phyloP scores from a whole-genome alignment of 148 eudicot species.

The Rhododendron ovatum region DNA sequence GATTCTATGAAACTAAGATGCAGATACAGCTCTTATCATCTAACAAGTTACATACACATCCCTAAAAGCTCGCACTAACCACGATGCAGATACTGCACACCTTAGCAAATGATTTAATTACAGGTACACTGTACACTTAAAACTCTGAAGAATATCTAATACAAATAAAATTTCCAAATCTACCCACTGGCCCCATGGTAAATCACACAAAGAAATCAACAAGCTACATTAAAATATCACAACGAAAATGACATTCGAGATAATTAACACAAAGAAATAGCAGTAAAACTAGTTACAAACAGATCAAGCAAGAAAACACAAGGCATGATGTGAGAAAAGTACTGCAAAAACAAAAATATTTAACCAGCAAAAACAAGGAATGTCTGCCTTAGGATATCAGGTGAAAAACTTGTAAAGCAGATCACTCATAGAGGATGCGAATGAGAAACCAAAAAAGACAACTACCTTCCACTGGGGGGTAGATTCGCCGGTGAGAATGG shows the following conservation, averaged over 20 bases:
- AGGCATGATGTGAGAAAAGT: neutral
- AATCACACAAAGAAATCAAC: neutral
- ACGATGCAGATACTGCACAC: neutral
- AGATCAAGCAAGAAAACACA: neutral
- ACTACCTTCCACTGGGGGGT: conserved; percentile 99
- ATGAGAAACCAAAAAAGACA: conserved; percentile 15
- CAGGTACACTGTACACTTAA: neutral
- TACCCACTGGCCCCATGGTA: neutral
- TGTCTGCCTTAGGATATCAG: neutral
- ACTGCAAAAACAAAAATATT: conserved; percentile 3
- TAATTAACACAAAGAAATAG: neutral
- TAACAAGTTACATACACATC: neutral
- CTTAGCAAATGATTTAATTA: neutral
- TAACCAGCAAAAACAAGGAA: neutral
- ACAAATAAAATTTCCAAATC: neutral
- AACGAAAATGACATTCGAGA: neutral
- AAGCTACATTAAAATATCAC: neutral
- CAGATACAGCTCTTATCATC: neutral
- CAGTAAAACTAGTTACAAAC: neutral
- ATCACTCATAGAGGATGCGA: conserved; percentile 7
- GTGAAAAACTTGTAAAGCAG: neutral
- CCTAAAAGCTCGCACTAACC: neutral
- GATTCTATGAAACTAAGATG: neutral
- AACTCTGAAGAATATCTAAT: neutral
- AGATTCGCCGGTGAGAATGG: conserved; percentile 97